phyloP scores from a whole-genome alignment of 495 filamentous ascomycete species.

The Aspergillus diversus region DNA sequence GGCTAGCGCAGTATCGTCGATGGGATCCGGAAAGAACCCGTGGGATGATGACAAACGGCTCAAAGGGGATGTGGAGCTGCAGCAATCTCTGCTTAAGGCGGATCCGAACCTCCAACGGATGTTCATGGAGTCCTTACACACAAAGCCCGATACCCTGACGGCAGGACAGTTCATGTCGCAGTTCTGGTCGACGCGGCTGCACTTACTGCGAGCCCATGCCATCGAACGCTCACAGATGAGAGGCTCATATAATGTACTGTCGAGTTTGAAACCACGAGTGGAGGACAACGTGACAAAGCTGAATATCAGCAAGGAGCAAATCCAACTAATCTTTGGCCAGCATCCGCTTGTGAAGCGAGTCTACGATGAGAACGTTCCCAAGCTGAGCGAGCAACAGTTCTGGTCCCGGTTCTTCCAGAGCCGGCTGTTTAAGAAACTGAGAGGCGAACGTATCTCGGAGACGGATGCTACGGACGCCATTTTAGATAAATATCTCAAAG shows the following conservation, averaged over 20 bases:
- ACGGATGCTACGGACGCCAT: slow-evolving; percentile 71
- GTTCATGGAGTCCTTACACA: slow-evolving; percentile 76
- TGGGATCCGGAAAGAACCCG: slow-evolving; percentile 47
- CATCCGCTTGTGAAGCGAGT: slow-evolving; percentile 89
- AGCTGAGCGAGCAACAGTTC: slow-evolving; percentile 76
- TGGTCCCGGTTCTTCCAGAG: slow-evolving; percentile 93
- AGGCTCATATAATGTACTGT: slow-evolving; percentile 90
- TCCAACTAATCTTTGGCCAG: slow-evolving; percentile 88
- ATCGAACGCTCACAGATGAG: slow-evolving; percentile 83
- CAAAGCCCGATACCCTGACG: slow-evolving; percentile 79
- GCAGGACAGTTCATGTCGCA: slow-evolving; percentile 78
- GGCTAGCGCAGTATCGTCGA: slow-evolving; percentile 55
- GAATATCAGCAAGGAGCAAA: slow-evolving; percentile 88
- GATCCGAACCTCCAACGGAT: slow-evolving; percentile 73
- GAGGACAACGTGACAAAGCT: slow-evolving; percentile 78
- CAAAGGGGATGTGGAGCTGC: slow-evolving; percentile 73
- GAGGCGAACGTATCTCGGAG: slow-evolving; percentile 81
- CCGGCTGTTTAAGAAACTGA: slow-evolving; percentile 85
- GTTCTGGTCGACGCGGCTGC: slow-evolving; percentile 89
- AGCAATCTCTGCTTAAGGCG: slow-evolving; percentile 81
- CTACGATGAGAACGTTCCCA: slow-evolving; percentile 92
- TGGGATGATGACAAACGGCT: slow-evolving; percentile 80
- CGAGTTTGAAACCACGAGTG: slow-evolving; percentile 79
- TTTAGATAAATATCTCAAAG: slow-evolving; percentile 81
- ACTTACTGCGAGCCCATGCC: slow-evolving; percentile 84